Conservation (phyloP, 306 rosid species). For the Quercus robur region DNA sequence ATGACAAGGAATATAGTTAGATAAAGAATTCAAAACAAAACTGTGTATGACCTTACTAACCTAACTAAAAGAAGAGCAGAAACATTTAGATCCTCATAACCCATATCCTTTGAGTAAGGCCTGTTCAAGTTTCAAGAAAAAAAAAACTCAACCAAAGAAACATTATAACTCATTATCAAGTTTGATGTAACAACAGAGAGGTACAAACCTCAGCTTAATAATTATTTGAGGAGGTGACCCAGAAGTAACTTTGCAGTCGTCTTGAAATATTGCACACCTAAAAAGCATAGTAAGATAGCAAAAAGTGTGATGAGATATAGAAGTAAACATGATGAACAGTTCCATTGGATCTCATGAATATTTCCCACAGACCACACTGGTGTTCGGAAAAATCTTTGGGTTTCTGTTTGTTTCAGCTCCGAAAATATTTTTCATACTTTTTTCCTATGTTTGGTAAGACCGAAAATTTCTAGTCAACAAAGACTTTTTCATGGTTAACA, state of each 20-base stretch:
- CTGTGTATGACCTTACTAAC: slow-evolving; percentile 34
- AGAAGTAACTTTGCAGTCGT: slow-evolving; percentile 59
- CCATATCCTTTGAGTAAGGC: slow-evolving; percentile 92
- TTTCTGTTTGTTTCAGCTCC: no score
- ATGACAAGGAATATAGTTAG: not conserved
- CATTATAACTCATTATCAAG: not conserved
- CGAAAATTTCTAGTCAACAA: no score
- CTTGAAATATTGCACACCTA: slow-evolving; percentile 84
- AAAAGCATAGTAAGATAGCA: not conserved
- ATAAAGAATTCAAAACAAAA: slow-evolving; percentile 2
- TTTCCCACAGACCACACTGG: not conserved
- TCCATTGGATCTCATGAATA: not conserved
- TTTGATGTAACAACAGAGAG: not conserved
- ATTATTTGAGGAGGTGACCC: slow-evolving; percentile 59
- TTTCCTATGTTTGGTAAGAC: no score
- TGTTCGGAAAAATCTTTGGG: not conserved
- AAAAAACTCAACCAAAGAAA: slow-evolving; percentile 8
- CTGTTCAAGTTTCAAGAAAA: slow-evolving; percentile 38
- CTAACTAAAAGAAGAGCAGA: slow-evolving; percentile 74
- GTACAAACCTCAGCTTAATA: slow-evolving; percentile 64
- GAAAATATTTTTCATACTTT: no score
- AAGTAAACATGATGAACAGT: not conserved
- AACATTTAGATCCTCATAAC: slow-evolving; percentile 78
- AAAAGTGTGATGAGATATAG: not conserved
- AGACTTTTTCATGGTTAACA: no score